phyloP scores from a whole-genome alignment of 1,139 yeast species.

The Nakaseomyces kungkrabaensis region DNA sequence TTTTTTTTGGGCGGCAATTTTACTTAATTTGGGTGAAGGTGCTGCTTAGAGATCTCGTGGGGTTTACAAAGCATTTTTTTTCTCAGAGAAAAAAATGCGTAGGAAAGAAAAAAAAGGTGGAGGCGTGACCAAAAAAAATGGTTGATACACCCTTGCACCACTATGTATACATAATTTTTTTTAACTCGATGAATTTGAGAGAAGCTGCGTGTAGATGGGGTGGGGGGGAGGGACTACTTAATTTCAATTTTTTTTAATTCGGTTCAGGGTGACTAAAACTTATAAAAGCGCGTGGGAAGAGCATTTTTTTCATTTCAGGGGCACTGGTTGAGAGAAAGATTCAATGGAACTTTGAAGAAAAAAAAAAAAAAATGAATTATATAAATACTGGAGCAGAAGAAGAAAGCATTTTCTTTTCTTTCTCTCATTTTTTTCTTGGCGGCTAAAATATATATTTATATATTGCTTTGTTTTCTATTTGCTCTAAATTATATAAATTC shows the following conservation, averaged over 20 bases:
- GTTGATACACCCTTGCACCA: background rate
- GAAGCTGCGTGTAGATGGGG: no score
- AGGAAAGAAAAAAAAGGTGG: no score
- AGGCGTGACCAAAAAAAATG: background rate
- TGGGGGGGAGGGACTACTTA: no score
- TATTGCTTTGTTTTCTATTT: background rate
- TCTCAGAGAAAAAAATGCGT: no score
- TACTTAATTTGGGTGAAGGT: no score
- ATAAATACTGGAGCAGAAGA: background rate
- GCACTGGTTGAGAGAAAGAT: no score
- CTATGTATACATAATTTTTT: background rate
- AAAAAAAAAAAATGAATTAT: background rate
- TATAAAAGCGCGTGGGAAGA: background rate
- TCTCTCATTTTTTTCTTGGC: background rate
- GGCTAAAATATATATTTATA: background rate
- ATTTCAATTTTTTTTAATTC: no score
- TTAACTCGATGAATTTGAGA: no score
- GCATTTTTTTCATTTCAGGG: background rate
- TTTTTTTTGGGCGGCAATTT: no score
- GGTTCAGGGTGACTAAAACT: background rate
- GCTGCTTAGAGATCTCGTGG: background rate
- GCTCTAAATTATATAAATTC: no score
- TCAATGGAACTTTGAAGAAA: background rate
- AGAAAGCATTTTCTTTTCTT: background rate
- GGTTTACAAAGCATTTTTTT: background rate